Evolutionary conservation across 306 rosid genomes (phyloP).

Genomic region (Trichosanthes cucumerina): DNA sequence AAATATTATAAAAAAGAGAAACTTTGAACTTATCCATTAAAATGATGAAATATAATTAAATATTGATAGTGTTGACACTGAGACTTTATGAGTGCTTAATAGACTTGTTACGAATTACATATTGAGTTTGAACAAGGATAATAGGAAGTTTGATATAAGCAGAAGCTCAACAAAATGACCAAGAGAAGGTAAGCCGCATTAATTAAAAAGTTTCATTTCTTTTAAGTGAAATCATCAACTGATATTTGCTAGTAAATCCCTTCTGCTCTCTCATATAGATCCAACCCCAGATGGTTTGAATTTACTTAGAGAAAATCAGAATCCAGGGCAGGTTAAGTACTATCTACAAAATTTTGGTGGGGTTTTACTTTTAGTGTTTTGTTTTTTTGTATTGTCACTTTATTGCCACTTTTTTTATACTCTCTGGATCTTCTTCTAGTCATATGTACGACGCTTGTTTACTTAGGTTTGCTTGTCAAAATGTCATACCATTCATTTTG

Average conservation of each 20-base stretch:
- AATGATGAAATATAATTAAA: conserved; percentile 93
- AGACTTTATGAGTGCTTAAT: conserved; percentile 93
- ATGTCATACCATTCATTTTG: background rate
- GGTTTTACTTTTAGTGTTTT: conserved; percentile 32
- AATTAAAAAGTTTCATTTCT: background rate
- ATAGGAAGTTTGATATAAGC: conserved; percentile 51
- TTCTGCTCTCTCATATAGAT: conserved; percentile 18
- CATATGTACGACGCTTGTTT: conserved; percentile 31
- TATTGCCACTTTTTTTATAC: too few relatives aligned
- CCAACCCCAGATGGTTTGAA: conserved; percentile 23
- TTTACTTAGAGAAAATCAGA: conserved; percentile 34
- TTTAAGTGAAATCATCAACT: conserved; percentile 8
- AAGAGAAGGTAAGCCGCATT: conserved; percentile 32
- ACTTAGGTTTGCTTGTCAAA: background rate
- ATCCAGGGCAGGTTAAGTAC: conserved; percentile 41
- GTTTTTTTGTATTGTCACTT: too few relatives aligned
- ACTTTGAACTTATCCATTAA: conserved; percentile 48
- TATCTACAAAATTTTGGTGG: background rate
- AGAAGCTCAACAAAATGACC: conserved; percentile 35
- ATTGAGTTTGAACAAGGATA: conserved; percentile 86
- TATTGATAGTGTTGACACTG: conserved; percentile 76
- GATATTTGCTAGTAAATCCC: background rate
- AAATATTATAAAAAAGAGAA: too few relatives aligned
- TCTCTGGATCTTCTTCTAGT: conserved; percentile 91
- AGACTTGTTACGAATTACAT: conserved; percentile 78